phyloP scores from a whole-genome alignment of 345 rosid species.

The Aquilaria sinensis region DNA sequence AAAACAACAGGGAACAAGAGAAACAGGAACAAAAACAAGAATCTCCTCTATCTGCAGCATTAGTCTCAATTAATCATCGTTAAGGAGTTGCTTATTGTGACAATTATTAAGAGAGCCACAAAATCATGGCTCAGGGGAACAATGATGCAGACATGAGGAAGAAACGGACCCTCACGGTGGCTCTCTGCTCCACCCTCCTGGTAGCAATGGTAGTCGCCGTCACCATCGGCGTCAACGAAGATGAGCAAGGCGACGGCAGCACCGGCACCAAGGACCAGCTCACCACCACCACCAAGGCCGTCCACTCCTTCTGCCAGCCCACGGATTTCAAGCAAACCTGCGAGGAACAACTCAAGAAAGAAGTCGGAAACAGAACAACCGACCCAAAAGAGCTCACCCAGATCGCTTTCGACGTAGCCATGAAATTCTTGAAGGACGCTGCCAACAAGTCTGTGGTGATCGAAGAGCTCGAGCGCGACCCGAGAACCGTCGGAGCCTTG shows the following conservation, averaged over 20 bases:
- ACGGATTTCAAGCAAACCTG: slow-evolving; percentile 52
- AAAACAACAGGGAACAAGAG: too few relatives aligned
- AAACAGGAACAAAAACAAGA: too few relatives aligned
- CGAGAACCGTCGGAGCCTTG: slow-evolving; percentile 44
- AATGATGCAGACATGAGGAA: slow-evolving; percentile 15
- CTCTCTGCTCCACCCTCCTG: slow-evolving; percentile 39
- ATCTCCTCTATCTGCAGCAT: too few relatives aligned
- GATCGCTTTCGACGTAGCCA: slow-evolving; percentile 38
- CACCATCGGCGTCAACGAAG: slow-evolving; percentile 27
- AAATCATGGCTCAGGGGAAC: too few relatives aligned
- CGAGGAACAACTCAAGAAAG: slow-evolving; percentile 29
- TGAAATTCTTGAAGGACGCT: slow-evolving; percentile 34
- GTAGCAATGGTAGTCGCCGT: slow-evolving; percentile 51
- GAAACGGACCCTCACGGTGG: slow-evolving; percentile 34
- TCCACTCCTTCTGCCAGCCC: slow-evolving; percentile 54
- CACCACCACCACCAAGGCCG: slow-evolving; percentile 48
- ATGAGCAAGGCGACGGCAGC: neutral
- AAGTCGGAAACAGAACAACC: slow-evolving; percentile 22
- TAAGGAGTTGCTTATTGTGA: too few relatives aligned
- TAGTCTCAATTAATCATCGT: too few relatives aligned
- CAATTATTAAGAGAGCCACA: too few relatives aligned
- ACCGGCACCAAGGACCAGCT: neutral
- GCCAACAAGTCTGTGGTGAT: slow-evolving; percentile 34
- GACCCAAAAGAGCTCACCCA: slow-evolving; percentile 61
- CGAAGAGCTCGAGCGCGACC: slow-evolving; percentile 42